Percentiles rank a stretch among this genome's conserved stretches.
Conservation (phyloP, 257 asterid species). For the Dorcoceras hygrometricum region DNA sequence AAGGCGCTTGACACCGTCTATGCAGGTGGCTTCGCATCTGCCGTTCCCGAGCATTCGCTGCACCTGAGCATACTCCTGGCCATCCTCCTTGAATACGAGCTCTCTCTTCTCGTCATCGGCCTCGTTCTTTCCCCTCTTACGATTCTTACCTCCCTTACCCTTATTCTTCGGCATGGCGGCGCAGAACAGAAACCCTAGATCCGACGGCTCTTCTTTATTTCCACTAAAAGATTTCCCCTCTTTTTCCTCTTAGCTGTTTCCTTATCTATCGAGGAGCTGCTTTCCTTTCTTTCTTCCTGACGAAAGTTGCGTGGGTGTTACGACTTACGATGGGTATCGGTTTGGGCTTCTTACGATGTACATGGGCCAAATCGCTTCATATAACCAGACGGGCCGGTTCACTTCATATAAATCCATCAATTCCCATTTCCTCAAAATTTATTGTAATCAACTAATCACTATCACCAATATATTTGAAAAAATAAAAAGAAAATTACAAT, state of each 20-base stretch:
- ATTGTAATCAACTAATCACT: too few relatives aligned
- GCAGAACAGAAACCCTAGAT: constrained; percentile 38
- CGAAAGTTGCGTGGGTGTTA: not conserved
- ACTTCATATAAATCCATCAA: not conserved
- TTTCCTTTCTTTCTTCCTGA: too few relatives aligned
- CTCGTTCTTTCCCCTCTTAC: constrained; percentile 96
- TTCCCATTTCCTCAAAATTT: too few relatives aligned
- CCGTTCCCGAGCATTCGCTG: constrained; percentile 91
- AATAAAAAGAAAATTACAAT: too few relatives aligned
- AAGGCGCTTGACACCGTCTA: constrained; percentile 80
- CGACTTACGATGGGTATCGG: not conserved
- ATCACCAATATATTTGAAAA: too few relatives aligned
- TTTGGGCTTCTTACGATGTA: not conserved
- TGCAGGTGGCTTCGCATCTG: constrained; percentile 83
- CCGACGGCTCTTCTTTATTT: constrained; percentile 25
- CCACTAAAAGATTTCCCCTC: not conserved
- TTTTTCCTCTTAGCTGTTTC: not conserved
- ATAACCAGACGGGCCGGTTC: not conserved
- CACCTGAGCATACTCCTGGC: constrained; percentile 95
- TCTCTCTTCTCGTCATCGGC: constrained; percentile 96
- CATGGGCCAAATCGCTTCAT: not conserved
- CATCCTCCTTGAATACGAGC: constrained; percentile 91
- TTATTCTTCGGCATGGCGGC: constrained; percentile 88
- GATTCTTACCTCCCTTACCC: constrained; percentile 98
- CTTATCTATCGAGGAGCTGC: not conserved